Evolutionary conservation across 2,329 filamentous ascomycete genomes (phyloP).

Genomic region (Aspergillus sp.): DNA sequence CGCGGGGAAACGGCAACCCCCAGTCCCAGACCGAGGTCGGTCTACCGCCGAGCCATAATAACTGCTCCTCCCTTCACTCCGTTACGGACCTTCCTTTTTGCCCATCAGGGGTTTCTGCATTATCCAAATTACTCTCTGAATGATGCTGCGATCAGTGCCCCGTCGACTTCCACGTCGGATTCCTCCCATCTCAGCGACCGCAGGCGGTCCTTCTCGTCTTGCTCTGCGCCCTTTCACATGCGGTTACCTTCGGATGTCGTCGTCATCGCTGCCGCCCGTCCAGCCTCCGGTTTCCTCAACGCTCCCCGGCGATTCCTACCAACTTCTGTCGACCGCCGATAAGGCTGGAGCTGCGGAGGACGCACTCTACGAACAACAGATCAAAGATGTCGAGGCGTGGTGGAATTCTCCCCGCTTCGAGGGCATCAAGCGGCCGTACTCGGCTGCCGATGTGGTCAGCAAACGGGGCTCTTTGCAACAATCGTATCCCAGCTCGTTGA

Average conservation of each 20-base stretch:
- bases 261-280: slow-evolving; percentile 51
- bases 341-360: slow-evolving; percentile 83
- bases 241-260: slow-evolving; percentile 53
- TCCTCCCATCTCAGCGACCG: slow-evolving; percentile 19
- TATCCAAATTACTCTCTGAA: not conserved
- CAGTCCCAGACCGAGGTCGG: slow-evolving; percentile 12
- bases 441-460: slow-evolving; percentile 84
- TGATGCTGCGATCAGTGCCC: slow-evolving; percentile 38
- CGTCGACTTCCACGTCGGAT: slow-evolving; percentile 38
- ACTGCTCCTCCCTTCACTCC: not conserved
- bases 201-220: slow-evolving; percentile 25
- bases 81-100: not conserved
- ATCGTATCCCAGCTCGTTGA: slow-evolving; percentile 86
- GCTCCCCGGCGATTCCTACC: slow-evolving; percentile 74
- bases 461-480: slow-evolving; percentile 88
- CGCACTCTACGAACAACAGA: slow-evolving; percentile 76
- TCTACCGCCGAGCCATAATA: slow-evolving; percentile 5
- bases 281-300: slow-evolving; percentile 61
- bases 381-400: slow-evolving; percentile 85
- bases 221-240: slow-evolving; percentile 36
- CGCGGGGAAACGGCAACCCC: slow-evolving; percentile 18
- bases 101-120: not conserved
- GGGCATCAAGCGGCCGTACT: slow-evolving; percentile 90
- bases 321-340: slow-evolving; percentile 73
- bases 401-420: slow-evolving; percentile 82